Evolutionary conservation across 2,329 filamentous ascomycete species (phyloP), one percentile per base, ranked within the genome.

Genomic region (Ceratocystiopsis sp.): DNA sequence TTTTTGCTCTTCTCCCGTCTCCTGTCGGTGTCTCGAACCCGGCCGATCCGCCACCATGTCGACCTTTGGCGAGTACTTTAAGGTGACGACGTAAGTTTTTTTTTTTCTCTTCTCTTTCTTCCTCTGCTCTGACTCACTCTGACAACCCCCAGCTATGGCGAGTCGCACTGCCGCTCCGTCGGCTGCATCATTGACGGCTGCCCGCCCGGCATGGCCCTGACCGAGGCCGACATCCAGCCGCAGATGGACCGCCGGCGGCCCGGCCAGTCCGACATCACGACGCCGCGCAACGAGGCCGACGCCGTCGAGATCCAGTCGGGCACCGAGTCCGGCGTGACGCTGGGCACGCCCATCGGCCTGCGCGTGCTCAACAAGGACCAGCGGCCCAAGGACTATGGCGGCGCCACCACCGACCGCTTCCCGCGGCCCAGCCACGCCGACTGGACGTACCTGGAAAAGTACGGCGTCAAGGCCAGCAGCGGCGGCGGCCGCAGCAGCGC

Each of bases 361-460:
- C 66, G 83, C 46, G 87, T 96, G 37, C 71, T 78, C 61, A 96
- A 96, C 61, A 79, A 96, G 67, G 87, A 96, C 60, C 85, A 94
- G 59, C 70, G 89, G 49, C 89, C 87, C 35, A 78, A 84, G 58
- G 91, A 98, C 67, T 96, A 96, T 63, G 83, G 83, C 45, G 75
- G 77, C 63, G 74, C 76, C 58, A 94, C 87, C 29, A 95, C 95
- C 75, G 84, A 96, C 62, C 65, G 78, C 49, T 96, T 81, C 70
- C 91, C 91, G 5, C 75, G 91, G 42, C 91, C 89, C 34, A 85
- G 78, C 58, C 91, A 96, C 63, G 89, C 91, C 47, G 89, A 96
- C 64, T 95, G 82, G 75, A 96, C 91, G 47, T 96, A 96, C 65
- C 71, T 94, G 48, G 84, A 94, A 61, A 96, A 96, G 66, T 98